Conservation (phyloP, 225 moss, liverwort and hornwort genomes). For the Thuidium tamariscinum region DNA sequence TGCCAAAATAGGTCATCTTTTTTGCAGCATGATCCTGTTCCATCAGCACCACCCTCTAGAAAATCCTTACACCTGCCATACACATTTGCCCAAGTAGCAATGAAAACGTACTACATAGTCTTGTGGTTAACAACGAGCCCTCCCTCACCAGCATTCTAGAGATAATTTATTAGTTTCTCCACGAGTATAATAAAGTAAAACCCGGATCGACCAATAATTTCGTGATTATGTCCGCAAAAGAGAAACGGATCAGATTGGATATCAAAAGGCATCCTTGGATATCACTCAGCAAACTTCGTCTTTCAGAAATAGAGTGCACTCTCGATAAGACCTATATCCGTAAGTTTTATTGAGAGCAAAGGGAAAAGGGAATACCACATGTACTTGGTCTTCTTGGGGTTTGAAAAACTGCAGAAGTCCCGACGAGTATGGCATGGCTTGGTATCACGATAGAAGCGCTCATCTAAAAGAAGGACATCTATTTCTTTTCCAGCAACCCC, state of each 20-base stretch:
- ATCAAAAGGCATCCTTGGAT: neutral
- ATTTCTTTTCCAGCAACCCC: constrained; percentile 69
- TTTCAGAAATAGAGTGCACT: neutral
- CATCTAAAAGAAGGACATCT: constrained; percentile 82
- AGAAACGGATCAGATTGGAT: neutral
- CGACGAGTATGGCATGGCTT: constrained; percentile 79
- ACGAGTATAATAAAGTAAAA: neutral
- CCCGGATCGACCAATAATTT: neutral
- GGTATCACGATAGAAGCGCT: constrained; percentile 78
- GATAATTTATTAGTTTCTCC: neutral
- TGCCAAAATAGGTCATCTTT: constrained; percentile 73
- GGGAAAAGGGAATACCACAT: constrained; percentile 37
- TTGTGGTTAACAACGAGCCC: neutral
- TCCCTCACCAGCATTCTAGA: neutral
- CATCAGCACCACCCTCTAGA: constrained; percentile 60
- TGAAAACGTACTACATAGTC: neutral
- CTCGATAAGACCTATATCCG: neutral
- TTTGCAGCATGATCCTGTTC: constrained; percentile 79
- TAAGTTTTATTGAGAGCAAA: neutral
- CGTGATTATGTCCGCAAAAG: neutral
- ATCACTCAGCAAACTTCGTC: neutral
- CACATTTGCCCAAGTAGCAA: neutral
- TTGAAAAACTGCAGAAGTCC: constrained; percentile 62
- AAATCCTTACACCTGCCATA: constrained; percentile 79
- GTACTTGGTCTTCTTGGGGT: constrained; percentile 77